phyloP scores from a whole-genome alignment of 169 alveolate genomes.

The Plasmodium falciparum region DNA sequence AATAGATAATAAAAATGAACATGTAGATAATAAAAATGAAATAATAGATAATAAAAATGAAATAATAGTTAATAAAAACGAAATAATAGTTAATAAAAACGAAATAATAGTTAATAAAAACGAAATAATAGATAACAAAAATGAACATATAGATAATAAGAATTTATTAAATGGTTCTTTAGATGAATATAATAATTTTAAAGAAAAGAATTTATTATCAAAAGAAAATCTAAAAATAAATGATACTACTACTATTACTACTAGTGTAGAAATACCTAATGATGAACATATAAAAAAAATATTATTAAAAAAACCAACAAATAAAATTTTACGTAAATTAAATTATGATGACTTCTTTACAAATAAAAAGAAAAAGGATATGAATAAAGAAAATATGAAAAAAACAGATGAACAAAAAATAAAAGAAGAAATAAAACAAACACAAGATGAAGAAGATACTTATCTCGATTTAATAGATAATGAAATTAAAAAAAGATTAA shows the following conservation, averaged over 20 bases:
- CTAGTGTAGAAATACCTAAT: background rate
- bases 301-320: background rate
- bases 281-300: background rate
- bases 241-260: background rate
- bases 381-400: too few relatives aligned
- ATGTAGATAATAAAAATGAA: too few relatives aligned
- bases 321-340: slow-evolving; percentile 13
- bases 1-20: too few relatives aligned
- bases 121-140: too few relatives aligned
- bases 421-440: too few relatives aligned
- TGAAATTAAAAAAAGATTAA: background rate
- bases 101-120: too few relatives aligned
- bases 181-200: background rate
- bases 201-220: background rate
- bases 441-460: too few relatives aligned
- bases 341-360: slow-evolving; percentile 15
- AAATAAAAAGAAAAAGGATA: background rate
- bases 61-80: too few relatives aligned
- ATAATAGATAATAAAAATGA: too few relatives aligned
- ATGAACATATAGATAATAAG: too few relatives aligned
- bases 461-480: background rate
- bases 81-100: too few relatives aligned
- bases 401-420: background rate
- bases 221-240: background rate
- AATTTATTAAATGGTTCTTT: background rate